These are phyloP conservation scores for Tricholoma hemisulphureum DNA, from an alignment of 768 basidiomycete species.

Conservation along the genomic window DNA sequence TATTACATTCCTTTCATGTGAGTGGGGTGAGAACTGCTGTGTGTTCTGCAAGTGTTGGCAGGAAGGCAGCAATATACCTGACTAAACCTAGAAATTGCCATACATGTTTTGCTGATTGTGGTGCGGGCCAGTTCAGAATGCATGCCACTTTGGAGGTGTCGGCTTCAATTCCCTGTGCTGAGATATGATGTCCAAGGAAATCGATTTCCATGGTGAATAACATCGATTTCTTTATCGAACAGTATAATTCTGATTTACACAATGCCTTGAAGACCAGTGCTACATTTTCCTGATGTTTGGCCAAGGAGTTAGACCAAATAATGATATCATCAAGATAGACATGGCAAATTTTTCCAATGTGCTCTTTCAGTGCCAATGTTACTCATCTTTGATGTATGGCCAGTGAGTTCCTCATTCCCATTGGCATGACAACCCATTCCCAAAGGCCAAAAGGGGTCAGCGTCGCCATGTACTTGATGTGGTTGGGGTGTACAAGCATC, in stretches of 20 bases:
- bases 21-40: no score
- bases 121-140: conserved; percentile 23
- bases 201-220: not conserved
- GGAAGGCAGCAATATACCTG: conserved; percentile 17
- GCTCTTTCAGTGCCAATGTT: conserved; percentile 25
- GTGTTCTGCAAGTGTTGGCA: conserved; percentile 20
- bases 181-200: conserved; percentile 14
- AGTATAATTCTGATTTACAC: not conserved
- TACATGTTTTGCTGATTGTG: conserved; percentile 12
- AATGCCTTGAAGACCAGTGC: conserved; percentile 19
- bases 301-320: conserved; percentile 37
- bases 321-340: no score
- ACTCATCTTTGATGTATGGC: conserved; percentile 33
- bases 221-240: not conserved
- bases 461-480: no score
- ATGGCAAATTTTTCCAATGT: no score
- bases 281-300: conserved; percentile 31
- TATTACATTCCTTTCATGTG: conserved; percentile 11
- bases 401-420: conserved; percentile 33
- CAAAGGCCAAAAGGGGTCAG: no score
- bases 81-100: conserved; percentile 11
- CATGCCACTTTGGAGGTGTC: conserved; percentile 10
- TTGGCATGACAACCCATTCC: conserved; percentile 42
- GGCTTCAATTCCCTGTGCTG: not conserved
- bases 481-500: conserved; percentile 26